Conservation (phyloP, 2,329 filamentous ascomycete species). For the Aspergillus pseudotamarii region DNA sequence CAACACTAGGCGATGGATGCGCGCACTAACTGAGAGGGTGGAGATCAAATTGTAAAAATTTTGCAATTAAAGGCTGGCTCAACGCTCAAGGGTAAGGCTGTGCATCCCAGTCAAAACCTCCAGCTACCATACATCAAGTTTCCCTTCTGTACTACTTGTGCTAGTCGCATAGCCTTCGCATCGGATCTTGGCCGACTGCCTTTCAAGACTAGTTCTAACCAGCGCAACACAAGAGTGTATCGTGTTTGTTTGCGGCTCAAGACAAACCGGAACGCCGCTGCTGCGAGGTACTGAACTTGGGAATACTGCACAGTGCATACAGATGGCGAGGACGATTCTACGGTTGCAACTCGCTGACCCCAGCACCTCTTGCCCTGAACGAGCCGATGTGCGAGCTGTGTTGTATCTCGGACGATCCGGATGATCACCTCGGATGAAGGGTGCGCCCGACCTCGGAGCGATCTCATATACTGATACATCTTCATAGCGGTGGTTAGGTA, state of each 20-base stretch:
- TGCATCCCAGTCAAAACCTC: slow-evolving; percentile 31
- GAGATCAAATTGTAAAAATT: not conserved
- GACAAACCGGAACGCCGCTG: slow-evolving; percentile 69
- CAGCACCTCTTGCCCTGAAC: slow-evolving; percentile 57
- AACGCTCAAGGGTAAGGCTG: not conserved
- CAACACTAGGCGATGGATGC: not conserved
- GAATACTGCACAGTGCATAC: slow-evolving; percentile 61
- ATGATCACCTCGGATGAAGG: slow-evolving; percentile 65
- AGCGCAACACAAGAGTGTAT: slow-evolving; percentile 66
- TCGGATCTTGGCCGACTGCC: slow-evolving; percentile 42
- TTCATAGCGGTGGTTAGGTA: slow-evolving; percentile 80
- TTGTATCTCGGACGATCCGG: slow-evolving; percentile 66
- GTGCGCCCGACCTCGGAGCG: slow-evolving; percentile 56
- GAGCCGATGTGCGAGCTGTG: slow-evolving; percentile 65
- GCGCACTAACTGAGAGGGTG: not conserved
- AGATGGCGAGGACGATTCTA: slow-evolving; percentile 36
- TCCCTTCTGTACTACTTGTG: slow-evolving; percentile 37
- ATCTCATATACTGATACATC: slow-evolving; percentile 62
- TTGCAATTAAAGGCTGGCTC: not conserved
- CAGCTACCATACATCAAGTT: slow-evolving; percentile 40
- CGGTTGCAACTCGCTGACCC: slow-evolving; percentile 7
- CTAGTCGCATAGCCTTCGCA: slow-evolving; percentile 36
- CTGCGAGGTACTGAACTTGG: slow-evolving; percentile 67
- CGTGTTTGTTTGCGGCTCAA: slow-evolving; percentile 71
- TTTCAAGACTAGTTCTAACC: slow-evolving; percentile 61